Base-by-base conservation (phyloP, 2,329 filamentous ascomycete genomes). In the Torrubiellomyces zombiae region DNA sequence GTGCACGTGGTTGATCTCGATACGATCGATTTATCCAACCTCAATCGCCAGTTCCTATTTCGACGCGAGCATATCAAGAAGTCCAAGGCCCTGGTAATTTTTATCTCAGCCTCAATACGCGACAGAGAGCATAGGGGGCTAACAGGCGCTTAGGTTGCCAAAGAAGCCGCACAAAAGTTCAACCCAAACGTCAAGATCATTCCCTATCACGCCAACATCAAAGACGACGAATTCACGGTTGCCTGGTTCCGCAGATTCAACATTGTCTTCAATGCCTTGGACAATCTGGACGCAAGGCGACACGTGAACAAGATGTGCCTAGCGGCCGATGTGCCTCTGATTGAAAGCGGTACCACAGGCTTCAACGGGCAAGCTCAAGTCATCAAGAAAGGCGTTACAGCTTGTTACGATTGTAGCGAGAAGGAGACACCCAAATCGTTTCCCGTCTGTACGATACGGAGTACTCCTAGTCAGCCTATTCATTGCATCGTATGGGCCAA, bases 401-500 rank as follows among this genome's bases (percentile, higher is more conserved):
- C 92, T 41, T 98, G 89, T 56, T 98, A 98, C 50, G 89, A 98
- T 45, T 98, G 89, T 56, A 78, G 73, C 9, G 67, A 73, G 3
- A 98, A 98, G 50, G 78, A 86, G 32, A 72, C 77, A 2, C 86
- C 86, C 5, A 95, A 93, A 48, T 78, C 77, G 2, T 95, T 91
- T 43, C 85, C 89, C 2, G 85, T 95, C 20, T 98, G 89, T 56
- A 98, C 89, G 2, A 95, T 98, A 40, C 72, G 89, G 47, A 94
- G 82, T 48, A 98, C 85, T 0, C 89, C 89, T 0, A 92, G 79
- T 36, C 86, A 95, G 42, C 81, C 86, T 1, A 95, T 98, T 21
- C 89, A 98, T 53, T 95, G 89, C 55, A 98, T 98, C 32, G 86
- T 98, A 3, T 98, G 89, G 89, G 86, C 70, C 12, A 98, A 95